Percentiles rank a stretch among this genome's conserved stretches.
Evolutionary conservation across 306 rosid species (phyloP).

Genomic region (Cucurbita argyrosperma): DNA sequence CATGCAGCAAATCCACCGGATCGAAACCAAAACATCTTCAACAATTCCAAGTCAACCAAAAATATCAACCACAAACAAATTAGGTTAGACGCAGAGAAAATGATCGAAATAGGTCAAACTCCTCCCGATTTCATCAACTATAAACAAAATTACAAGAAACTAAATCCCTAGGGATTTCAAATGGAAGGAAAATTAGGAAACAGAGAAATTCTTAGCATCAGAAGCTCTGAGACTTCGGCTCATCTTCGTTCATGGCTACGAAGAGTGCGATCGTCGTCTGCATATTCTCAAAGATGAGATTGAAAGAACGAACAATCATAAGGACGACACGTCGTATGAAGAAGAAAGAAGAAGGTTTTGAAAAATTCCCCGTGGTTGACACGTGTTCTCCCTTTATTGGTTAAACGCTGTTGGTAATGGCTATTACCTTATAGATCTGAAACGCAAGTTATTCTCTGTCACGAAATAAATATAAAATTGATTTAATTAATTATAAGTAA

Average conservation of each 20-base stretch:
- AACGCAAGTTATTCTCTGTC: not conserved
- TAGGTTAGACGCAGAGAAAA: not conserved
- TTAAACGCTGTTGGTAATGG: constrained; percentile 18
- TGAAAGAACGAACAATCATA: not conserved
- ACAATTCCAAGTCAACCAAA: not conserved
- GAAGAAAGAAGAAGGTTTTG: not conserved
- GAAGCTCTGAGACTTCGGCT: not conserved
- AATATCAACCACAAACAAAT: not conserved
- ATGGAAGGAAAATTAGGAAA: not conserved
- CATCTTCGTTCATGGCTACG: constrained; percentile 4
- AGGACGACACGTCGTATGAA: not conserved
- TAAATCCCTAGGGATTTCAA: not conserved
- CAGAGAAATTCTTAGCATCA: not conserved
- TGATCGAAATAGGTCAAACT: not conserved
- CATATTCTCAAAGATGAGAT: not conserved
- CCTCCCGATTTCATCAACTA: not conserved
- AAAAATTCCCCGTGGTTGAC: constrained; percentile 22
- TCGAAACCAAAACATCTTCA: not conserved
- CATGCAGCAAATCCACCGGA: constrained; percentile 32
- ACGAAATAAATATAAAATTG: not conserved
- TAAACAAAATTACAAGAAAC: not conserved
- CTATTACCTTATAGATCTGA: not conserved
- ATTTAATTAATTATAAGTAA: not conserved
- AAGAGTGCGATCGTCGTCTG: not conserved
- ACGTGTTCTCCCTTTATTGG: constrained; percentile 91